phyloP scores from a whole-genome alignment of 495 filamentous ascomycete species.

The Penicillium pancosmium region DNA sequence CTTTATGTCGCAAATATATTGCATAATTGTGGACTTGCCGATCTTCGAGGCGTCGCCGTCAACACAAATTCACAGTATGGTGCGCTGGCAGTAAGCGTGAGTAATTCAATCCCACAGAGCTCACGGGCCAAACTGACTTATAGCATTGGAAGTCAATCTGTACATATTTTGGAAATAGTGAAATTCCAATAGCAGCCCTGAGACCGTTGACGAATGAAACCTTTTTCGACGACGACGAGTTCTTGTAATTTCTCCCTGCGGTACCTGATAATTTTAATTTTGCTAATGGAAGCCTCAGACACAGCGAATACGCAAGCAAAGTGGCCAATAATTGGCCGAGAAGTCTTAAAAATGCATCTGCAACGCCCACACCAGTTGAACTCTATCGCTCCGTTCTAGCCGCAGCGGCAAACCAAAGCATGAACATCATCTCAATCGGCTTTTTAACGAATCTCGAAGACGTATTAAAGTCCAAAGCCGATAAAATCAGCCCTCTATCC shows the following conservation, averaged over 20 bases:
- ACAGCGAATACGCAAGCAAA: constrained; percentile 9
- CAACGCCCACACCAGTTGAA: constrained; percentile 6
- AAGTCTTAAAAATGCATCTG: neutral
- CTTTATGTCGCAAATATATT: constrained; percentile 1
- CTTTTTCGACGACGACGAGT: neutral
- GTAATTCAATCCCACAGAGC: neutral
- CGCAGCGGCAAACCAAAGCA: neutral
- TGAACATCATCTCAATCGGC: constrained; percentile 8
- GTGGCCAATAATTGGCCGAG: constrained; percentile 5
- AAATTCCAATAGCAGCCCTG: constrained; percentile 7
- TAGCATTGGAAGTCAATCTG: neutral
- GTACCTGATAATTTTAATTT: neutral
- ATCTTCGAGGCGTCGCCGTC: constrained; percentile 4
- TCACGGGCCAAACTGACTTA: neutral
- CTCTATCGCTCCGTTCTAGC: constrained; percentile 3
- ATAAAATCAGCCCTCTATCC: constrained; percentile 3
- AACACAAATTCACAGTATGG: constrained; percentile 7
- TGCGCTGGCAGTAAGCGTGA: neutral
- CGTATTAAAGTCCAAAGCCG: constrained; percentile 2
- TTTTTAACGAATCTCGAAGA: constrained; percentile 4
- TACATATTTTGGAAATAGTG: constrained; percentile 5
- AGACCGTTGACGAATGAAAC: constrained; percentile 8
- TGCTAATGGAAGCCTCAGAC: neutral
- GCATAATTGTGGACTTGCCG: constrained; percentile 9
- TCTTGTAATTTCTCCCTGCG: neutral